Conservation (phyloP, 2,329 filamentous ascomycete species). For the Ceratocystis ficicola region DNA sequence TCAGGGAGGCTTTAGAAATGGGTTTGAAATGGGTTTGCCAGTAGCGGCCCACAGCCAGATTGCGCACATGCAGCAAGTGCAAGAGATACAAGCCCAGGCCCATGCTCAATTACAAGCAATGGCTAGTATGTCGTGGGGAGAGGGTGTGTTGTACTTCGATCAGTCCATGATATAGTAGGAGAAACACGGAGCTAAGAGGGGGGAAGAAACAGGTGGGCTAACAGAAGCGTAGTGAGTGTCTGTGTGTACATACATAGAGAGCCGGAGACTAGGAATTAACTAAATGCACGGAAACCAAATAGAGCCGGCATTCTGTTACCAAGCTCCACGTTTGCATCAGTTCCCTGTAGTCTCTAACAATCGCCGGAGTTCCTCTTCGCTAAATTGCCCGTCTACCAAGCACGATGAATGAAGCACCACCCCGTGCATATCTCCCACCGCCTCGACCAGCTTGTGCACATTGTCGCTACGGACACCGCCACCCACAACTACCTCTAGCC, state of each 20-base stretch:
- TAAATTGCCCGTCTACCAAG: constrained; percentile 19
- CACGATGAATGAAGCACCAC: constrained; percentile 24
- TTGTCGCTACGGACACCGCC: constrained; percentile 40
- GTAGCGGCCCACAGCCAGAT: constrained; percentile 13
- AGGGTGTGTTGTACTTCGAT: constrained; percentile 11
- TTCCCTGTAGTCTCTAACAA: constrained; percentile 14
- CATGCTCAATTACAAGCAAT: neutral
- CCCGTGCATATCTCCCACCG: neutral
- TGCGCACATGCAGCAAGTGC: constrained; percentile 17
- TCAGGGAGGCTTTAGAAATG: neutral
- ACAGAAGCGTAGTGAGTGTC: neutral
- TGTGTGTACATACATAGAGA: constrained; percentile 4
- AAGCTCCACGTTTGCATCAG: neutral
- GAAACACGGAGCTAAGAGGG: neutral
- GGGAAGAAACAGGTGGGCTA: neutral
- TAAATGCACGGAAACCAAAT: neutral
- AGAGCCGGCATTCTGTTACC: neutral
- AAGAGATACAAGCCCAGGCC: constrained; percentile 1
- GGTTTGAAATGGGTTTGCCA: constrained; percentile 12
- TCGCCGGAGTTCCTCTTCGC: constrained; percentile 14
- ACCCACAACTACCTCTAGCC: constrained; percentile 40
- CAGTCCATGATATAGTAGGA: constrained; percentile 4
- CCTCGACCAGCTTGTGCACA: constrained; percentile 24
- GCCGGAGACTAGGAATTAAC: neutral
- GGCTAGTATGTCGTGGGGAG: constrained; percentile 1